Conservation (phyloP, 768 basidiomycete genomes). For the Trametes villosa region DNA sequence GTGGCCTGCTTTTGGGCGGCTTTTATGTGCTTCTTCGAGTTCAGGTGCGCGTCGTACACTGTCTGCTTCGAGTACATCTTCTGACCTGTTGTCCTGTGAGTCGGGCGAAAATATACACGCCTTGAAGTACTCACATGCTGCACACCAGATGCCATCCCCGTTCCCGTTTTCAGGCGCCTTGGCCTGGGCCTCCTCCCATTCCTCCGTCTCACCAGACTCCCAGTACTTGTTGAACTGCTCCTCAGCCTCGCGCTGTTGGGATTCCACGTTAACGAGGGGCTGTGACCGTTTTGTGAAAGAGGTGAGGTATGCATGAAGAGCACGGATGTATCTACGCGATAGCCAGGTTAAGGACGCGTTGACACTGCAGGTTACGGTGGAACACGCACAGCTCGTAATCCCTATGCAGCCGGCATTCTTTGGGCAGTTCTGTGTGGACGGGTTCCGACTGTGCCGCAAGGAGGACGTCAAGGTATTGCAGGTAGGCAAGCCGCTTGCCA, state of each 20-base stretch:
- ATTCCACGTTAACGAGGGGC: constrained; percentile 78
- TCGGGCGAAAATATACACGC: constrained; percentile 5
- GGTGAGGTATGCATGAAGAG: constrained; percentile 80
- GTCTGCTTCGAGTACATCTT: constrained; percentile 96
- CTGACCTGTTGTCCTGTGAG: constrained; percentile 62
- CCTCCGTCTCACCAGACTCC: constrained; percentile 74
- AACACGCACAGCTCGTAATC: constrained; percentile 83
- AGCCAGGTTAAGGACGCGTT: neutral
- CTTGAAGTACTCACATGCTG: constrained; percentile 71
- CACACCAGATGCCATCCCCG: constrained; percentile 86
- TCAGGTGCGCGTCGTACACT: constrained; percentile 94
- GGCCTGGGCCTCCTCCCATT: constrained; percentile 65
- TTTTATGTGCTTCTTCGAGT: constrained; percentile 95
- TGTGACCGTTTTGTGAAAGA: constrained; percentile 86
- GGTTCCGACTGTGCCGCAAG: constrained; percentile 61
- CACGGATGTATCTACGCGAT: constrained; percentile 75
- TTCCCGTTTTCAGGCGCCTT: constrained; percentile 46
- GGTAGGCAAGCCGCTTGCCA: constrained; percentile 82
- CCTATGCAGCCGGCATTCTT: constrained; percentile 67
- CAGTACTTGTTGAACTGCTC: constrained; percentile 78
- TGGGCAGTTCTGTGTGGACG: constrained; percentile 71
- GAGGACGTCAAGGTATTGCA: constrained; percentile 92
- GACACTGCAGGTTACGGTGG: no score
- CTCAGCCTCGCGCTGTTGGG: constrained; percentile 65
- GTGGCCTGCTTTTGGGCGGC: constrained; percentile 74